A percentile compares a stretch with the other conserved stretches of the same genome.
Evolutionary conservation across 2,329 filamentous ascomycete species (phyloP).

Genomic region (Pseudogymnoascus sp.): DNA sequence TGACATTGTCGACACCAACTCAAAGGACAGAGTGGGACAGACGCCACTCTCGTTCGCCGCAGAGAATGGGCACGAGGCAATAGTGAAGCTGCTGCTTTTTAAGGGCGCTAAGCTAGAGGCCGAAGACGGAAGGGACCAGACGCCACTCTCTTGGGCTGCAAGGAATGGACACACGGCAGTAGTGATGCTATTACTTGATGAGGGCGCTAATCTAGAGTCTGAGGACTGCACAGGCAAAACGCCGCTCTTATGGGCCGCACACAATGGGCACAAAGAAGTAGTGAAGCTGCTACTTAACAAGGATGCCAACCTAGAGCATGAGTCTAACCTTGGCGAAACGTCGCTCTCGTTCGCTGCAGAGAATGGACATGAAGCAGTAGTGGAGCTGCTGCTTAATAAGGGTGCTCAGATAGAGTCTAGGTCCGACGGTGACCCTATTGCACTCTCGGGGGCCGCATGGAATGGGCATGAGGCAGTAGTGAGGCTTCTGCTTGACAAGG

Average conservation of each 20-base stretch:
- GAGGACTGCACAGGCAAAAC: fast-evolving
- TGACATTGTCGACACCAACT: slow-evolving; percentile 1
- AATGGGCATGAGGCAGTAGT: slow-evolving; percentile 3
- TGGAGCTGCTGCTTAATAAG: slow-evolving; percentile 16
- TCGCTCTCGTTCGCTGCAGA: slow-evolving; percentile 11
- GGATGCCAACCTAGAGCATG: slow-evolving; percentile 8
- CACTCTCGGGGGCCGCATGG: background rate
- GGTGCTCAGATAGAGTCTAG: slow-evolving; percentile 10
- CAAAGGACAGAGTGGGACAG: background rate
- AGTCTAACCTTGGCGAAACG: background rate
- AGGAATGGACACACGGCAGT: background rate
- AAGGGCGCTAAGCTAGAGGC: background rate
- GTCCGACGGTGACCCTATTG: fast-evolving
- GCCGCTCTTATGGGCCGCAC: background rate
- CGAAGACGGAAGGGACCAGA: background rate
- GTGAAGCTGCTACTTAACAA: slow-evolving; percentile 33
- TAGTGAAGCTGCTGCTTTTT: background rate
- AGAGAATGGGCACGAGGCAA: background rate
- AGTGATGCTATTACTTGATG: background rate
- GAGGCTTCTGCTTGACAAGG: slow-evolving; percentile 1
- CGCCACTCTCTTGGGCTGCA: background rate
- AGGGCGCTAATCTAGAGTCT: background rate
- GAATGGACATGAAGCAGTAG: slow-evolving; percentile 14
- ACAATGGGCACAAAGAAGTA: background rate
- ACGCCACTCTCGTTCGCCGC: background rate